Evolutionary conservation across 768 basidiomycete genomes (phyloP), one percentile per base, ranked within the genome.

Genomic region (Suillus paluster): DNA sequence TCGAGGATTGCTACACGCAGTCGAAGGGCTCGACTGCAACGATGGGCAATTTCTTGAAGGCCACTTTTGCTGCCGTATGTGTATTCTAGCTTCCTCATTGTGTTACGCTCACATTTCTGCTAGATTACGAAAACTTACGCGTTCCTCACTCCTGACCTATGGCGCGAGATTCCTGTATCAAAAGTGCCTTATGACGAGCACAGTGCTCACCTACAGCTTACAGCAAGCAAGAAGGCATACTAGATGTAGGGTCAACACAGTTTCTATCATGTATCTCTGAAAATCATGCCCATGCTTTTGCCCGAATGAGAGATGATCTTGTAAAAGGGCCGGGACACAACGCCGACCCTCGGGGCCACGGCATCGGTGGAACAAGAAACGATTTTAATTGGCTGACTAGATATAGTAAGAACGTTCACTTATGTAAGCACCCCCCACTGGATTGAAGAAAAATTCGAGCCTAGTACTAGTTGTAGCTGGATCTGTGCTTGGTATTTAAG

Each of bases 21-120:
- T 90, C 97, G 59, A 97, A 95, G 81, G 97, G 97, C 73, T 96
- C 94, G 68, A 99, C 97, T 50, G 95, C 97, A 30, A 99, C 97
- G 63, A 95, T 95, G 94, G 94, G 94, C 73, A 97, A 97, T 83
- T 97, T 99, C 87, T 88, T 97, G 81, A 97, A 98, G 80, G 96
- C 95, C 59, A 96, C 95, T 56, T 96, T 97, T 73, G 91, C 86
- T 73, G 92, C 94, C 41, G 92, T 95, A 76, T 57, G 91, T 83
- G 2, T 57, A 54, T 55, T 33, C 64, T 53, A 30, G 1, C 55
- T 25, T 48, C 12, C 9, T 50, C 41, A 42, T 45, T 27, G 23
- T 58, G 14, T 49, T 4, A 61, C 27, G 23, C 58, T 64, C 33
- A 65, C 44, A 52, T 17, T 45, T 2, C 23, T 27, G 65, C 10